Base-by-base conservation (phyloP, 148 eudicot species). In the Diospyros kaki region DNA sequence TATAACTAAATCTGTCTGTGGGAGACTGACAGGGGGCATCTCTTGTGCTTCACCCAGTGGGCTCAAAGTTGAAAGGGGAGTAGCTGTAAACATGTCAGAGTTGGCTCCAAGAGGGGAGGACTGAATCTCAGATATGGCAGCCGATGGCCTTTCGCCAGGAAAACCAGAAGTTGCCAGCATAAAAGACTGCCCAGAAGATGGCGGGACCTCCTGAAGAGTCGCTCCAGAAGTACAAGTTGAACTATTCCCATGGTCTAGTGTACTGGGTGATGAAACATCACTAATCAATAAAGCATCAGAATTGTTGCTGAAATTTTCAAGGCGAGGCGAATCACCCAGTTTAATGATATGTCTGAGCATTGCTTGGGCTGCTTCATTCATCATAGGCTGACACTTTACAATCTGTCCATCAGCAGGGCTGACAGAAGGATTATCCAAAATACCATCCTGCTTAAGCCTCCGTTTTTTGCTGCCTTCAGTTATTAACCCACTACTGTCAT, bases 191-290 rank as follows among this genome's bases (percentile, higher is more conserved):
- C 80, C 84, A 71, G 81, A 63, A 54, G 75, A 74, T 68, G 78
- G 81, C 41, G 72, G 79, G 64, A 83, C 85, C 79, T 89, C 88
- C 11, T 81, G 87, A 77, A 83, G 89, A 66, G 88, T 89, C 76
- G 81, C 78, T 64, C 87, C 85, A 6, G 84, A 81, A 41, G 56
- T 48, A 50, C 58, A 75, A 15, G 53, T 52, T 18, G 72, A 58
- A 52, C 84, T 40, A 61, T 54, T 78, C 12, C 55, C 72, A 61
- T 55, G 44, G 53, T 70, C 84, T 43, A 71, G 12, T 14, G 74
- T 71, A 67, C 48, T 73, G 44, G 77, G 40, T 13, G 80, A 73
- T 56, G 79, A 64, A 38, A 53, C 28, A 28, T 28, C 28, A 28
- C 28, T 28, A 28, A 28, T 28, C 28, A 28, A 28, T 28, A 28